Percentiles rank a stretch among this genome's conserved stretches.
These are phyloP conservation scores for Noccaea caerulescens DNA, from an alignment of 345 rosid genomes.

Conservation along the genomic window DNA sequence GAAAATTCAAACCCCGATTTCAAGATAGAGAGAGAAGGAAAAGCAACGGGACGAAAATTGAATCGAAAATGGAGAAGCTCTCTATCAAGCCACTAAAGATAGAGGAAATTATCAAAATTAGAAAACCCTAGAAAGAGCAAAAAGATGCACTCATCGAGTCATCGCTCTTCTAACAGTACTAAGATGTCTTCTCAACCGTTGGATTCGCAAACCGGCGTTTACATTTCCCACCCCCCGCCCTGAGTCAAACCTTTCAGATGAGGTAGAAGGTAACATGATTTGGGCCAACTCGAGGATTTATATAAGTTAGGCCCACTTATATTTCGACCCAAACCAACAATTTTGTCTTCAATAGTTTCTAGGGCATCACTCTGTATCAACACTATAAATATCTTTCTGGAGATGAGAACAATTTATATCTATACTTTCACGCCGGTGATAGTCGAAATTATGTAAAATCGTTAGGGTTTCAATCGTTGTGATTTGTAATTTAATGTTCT, in stretches of 20 bases:
- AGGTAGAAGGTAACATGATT: too few species aligned
- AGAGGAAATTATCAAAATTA: neutral
- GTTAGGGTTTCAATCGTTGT: neutral
- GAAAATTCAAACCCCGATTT: too few species aligned
- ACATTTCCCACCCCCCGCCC: neutral
- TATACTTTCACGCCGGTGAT: neutral
- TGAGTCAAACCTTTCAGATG: neutral
- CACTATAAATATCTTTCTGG: slow-evolving; percentile 25
- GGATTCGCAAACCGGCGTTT: neutral
- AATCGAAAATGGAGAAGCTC: neutral
- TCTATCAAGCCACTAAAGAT: neutral
- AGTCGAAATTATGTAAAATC: neutral
- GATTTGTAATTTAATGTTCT: neutral
- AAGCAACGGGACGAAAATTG: neutral
- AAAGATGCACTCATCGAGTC: too few species aligned
- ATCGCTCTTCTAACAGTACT: too few species aligned
- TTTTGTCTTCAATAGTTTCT: neutral
- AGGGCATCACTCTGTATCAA: slow-evolving; percentile 22
- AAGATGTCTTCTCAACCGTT: slow-evolving; percentile 6
- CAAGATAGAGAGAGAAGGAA: neutral
- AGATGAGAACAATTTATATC: neutral
- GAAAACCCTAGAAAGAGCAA: slow-evolving; percentile 8
- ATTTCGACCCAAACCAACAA: neutral
- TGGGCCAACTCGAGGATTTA: neutral
- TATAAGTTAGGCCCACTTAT: neutral